phyloP scores from a whole-genome alignment of 331 rosid genomes.

The Quercus tomentella region DNA sequence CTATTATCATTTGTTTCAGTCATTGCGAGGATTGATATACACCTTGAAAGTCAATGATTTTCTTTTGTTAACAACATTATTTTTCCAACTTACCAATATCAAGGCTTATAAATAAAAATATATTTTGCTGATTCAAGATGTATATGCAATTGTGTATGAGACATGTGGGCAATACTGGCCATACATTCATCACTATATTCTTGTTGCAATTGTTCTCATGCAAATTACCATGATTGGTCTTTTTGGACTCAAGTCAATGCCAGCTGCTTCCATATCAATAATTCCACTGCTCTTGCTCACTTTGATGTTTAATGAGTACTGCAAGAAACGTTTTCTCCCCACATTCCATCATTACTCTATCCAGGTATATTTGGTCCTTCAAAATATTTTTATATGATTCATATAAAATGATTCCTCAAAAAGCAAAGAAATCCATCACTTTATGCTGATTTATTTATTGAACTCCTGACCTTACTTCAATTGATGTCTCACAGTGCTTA shows the following conservation, averaged over 20 bases:
- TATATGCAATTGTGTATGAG: slow-evolving; percentile 69
- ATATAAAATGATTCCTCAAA: background rate
- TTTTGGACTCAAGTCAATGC: slow-evolving; percentile 76
- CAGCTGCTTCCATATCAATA: slow-evolving; percentile 80
- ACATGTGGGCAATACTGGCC: slow-evolving; percentile 94
- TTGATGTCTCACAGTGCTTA: background rate
- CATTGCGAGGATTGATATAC: background rate
- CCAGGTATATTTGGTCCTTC: slow-evolving; percentile 41
- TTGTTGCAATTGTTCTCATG: slow-evolving; percentile 72
- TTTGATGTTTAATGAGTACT: slow-evolving; percentile 71
- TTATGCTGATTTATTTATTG: background rate
- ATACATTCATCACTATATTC: slow-evolving; percentile 69
- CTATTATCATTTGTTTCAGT: background rate
- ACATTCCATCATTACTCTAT: slow-evolving; percentile 51
- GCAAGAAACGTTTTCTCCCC: slow-evolving; percentile 91
- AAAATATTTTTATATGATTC: background rate
- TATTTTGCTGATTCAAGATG: slow-evolving; percentile 72
- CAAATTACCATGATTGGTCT: slow-evolving; percentile 92
- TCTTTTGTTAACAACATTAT: background rate
- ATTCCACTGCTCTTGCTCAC: slow-evolving; percentile 68
- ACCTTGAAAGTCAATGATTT: background rate
- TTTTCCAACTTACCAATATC: background rate
- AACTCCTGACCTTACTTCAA: background rate
- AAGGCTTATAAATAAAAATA: background rate
- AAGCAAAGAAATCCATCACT: background rate